Base-by-base conservation (phyloP, 2,329 filamentous ascomycete species). In the Fusarium proliferatum region DNA sequence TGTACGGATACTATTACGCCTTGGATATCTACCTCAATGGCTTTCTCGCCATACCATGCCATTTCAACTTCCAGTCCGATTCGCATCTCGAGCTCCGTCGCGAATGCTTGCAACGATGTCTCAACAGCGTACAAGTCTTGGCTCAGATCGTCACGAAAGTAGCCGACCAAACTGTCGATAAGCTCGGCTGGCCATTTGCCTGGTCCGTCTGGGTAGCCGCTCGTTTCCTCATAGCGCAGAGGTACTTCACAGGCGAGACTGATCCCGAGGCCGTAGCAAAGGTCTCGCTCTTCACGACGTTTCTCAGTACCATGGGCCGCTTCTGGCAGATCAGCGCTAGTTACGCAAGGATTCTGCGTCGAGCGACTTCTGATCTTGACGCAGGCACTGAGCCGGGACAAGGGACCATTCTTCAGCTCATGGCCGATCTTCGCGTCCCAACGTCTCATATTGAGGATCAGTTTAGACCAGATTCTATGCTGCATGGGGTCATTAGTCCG, bases 271-370 rank as follows among this genome's bases (percentile, higher is more conserved):
- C 3, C 10, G 21, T 7, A 3, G 19, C 21, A 12, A 23, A 12
- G 1, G 4, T 17, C 1, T 43, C 49, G 0, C 16, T 61, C 3
- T 61, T 61, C 6, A 36, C 38, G 0, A 28, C 30, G 0, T 23
- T 61, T n/a, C 58, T 61, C 8, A 26, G 13, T 3, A 53, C 28
- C 1, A 61, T 61, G 49, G 41, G 58, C 1, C 49, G 58, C 23
- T 61, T 19, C 26, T 61, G 48, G 30, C 58, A 61, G 28, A 61
- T 61, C 8, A 57, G 58, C 9, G 23, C 49, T 0, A 61, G 48
- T 0, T 61, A 57, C 6, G 19, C 49, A 6, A 53, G 11, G 4
- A 53, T 61, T 1, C 38, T 61, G 2, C 36, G 23, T 7, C 58
- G 26, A 19, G 28, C 36, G 15, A 39, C 53, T 6, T 61, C 30